A percentile compares a stretch with the other conserved stretches of the same genome.
phyloP scores from a whole-genome alignment of 2,329 filamentous ascomycete species.

The Aspergillus sp. region DNA sequence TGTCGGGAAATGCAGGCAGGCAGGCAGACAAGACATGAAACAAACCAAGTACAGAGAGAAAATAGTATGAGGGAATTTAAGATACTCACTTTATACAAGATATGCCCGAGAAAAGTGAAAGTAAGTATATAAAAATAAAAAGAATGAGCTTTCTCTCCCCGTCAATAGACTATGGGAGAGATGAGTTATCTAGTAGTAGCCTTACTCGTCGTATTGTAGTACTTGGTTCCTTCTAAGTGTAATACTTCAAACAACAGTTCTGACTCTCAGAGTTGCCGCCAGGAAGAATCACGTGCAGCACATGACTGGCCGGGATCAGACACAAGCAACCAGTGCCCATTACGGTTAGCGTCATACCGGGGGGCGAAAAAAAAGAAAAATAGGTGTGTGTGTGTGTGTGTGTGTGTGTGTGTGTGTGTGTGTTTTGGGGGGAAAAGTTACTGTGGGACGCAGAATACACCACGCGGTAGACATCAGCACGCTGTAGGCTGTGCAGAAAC shows the following conservation, averaged over 20 bases:
- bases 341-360: background rate
- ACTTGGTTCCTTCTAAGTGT: background rate
- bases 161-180: no score
- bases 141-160: background rate
- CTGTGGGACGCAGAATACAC: conserved; percentile 6
- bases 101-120: background rate
- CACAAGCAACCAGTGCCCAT: background rate
- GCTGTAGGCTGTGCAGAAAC: conserved; percentile 3
- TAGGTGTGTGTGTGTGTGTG: no score
- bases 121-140: background rate
- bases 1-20: conserved; percentile 13
- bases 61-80: background rate
- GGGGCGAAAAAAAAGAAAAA: background rate
- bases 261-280: background rate
- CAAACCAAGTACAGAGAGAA: background rate
- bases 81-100: no score
- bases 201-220: background rate
- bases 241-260: background rate
- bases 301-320: conserved; percentile 8
- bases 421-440: background rate
- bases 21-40: no score
- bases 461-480: conserved; percentile 14
- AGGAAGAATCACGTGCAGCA: conserved; percentile 10
- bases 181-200: no score
- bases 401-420: no score